phyloP scores from a whole-genome alignment of 352 stramenopile species.

The Phytophthora multivora region DNA sequence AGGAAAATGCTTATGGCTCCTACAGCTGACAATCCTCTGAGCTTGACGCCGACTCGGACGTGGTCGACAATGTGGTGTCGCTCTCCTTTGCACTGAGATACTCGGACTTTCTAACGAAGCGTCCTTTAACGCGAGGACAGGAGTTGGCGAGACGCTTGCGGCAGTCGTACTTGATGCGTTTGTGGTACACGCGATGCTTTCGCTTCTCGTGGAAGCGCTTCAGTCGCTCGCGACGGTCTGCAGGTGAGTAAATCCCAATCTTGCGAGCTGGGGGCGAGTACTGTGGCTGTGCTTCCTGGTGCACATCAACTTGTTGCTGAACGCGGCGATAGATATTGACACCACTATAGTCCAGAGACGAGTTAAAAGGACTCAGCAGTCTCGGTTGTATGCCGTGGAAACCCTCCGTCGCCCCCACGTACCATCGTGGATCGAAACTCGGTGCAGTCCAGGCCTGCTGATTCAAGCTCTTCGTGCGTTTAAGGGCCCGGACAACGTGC shows the following conservation, averaged over 20 bases:
- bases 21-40: slow-evolving; percentile 12
- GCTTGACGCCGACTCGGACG: slow-evolving; percentile 16
- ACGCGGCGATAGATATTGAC: background rate
- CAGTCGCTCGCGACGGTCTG: slow-evolving; percentile 56
- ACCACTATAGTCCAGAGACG: background rate
- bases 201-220: slow-evolving; percentile 77
- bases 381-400: slow-evolving; percentile 29
- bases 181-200: slow-evolving; percentile 71
- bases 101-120: slow-evolving; percentile 57
- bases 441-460: slow-evolving; percentile 3
- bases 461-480: slow-evolving; percentile 13
- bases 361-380: slow-evolving; percentile 4
- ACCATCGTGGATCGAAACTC: slow-evolving; percentile 13
- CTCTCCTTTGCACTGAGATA: slow-evolving; percentile 16
- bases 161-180: slow-evolving; percentile 77
- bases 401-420: slow-evolving; percentile 5
- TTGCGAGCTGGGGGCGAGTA: slow-evolving; percentile 24
- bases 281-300: slow-evolving; percentile 4
- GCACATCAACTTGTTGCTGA: slow-evolving; percentile 7
- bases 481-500: slow-evolving; percentile 8
- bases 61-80: background rate
- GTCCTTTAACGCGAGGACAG: slow-evolving; percentile 72
- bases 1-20: background rate
- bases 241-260: slow-evolving; percentile 70
- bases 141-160: slow-evolving; percentile 72